Evolutionary conservation across 2,329 filamentous ascomycete species (phyloP).

Genomic region (Alternaria sp.): DNA sequence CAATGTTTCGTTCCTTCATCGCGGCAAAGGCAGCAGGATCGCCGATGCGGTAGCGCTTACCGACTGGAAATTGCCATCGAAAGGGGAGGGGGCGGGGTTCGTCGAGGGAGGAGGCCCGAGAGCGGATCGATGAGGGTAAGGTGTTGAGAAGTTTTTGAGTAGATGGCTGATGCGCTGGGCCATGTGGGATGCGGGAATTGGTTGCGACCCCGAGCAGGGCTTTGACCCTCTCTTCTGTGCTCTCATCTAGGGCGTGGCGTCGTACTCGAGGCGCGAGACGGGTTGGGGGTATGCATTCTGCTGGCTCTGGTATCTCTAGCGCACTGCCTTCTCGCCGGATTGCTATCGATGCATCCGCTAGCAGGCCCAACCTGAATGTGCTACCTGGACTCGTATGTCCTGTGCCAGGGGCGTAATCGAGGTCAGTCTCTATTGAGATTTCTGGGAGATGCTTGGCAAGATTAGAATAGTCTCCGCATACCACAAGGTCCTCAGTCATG

Average conservation of each 20-base stretch:
- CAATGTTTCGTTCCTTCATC: neutral
- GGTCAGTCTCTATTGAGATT: rapidly evolving
- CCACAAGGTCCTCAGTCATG: neutral
- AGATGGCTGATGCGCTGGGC: neutral
- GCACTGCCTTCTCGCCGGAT: neutral
- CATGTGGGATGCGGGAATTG: neutral
- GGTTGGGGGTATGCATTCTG: no score
- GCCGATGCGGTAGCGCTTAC: slow-evolving; percentile 1
- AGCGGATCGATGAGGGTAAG: neutral
- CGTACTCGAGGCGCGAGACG: neutral
- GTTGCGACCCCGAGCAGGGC: neutral
- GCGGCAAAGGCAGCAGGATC: neutral
- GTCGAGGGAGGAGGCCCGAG: neutral
- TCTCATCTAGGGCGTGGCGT: neutral
- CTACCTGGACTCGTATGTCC: neutral
- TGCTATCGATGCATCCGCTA: neutral
- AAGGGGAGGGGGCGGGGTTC: neutral
- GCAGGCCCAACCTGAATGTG: neutral
- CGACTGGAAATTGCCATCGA: slow-evolving; percentile 1
- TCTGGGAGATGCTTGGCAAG: neutral
- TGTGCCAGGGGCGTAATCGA: neutral
- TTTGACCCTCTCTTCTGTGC: neutral
- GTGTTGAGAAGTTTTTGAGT: slow-evolving; percentile 2
- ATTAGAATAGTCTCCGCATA: neutral
- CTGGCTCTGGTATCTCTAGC: neutral